phyloP scores from a whole-genome alignment of 2,329 filamentous ascomycete species.

The Chrysoporthe puriensis region DNA sequence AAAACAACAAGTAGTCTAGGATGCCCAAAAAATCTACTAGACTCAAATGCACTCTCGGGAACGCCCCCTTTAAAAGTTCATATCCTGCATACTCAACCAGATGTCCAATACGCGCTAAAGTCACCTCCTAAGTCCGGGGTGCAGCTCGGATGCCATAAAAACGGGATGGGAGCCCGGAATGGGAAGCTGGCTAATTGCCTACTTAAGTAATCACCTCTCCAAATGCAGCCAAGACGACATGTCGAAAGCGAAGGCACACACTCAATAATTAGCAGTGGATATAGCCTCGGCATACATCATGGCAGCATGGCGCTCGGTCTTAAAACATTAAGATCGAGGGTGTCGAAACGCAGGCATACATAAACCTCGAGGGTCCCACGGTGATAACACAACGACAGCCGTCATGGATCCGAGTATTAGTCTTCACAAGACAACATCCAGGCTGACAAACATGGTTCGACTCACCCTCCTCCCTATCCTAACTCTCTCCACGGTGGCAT shows the following conservation, averaged over 20 bases:
- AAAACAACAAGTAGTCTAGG: too few species aligned
- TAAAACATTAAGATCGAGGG: too few species aligned
- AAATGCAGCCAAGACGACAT: not conserved
- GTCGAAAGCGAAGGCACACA: not conserved
- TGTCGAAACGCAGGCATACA: not conserved
- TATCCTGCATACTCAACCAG: not conserved
- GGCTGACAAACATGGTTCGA: not conserved
- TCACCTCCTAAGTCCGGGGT: conserved; percentile 7
- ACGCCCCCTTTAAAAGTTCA: too few species aligned
- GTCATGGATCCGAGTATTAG: not conserved
- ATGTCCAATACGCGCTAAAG: not conserved
- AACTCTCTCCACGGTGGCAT: not conserved
- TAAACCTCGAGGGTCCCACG: not conserved
- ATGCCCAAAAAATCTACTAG: too few species aligned
- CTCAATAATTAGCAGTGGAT: too few species aligned
- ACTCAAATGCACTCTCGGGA: too few species aligned
- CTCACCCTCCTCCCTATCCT: not conserved
- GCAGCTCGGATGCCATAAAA: not conserved
- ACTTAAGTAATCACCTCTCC: not conserved
- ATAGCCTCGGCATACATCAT: too few species aligned
- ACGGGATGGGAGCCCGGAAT: not conserved
- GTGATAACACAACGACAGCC: not conserved
- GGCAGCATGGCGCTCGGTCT: too few species aligned
- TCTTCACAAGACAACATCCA: not conserved
- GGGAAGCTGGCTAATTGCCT: not conserved